Percentiles rank a stretch among this genome's conserved stretches.
Evolutionary conservation across 2,329 filamentous ascomycete species (phyloP).

Genomic region (Fusarium pseudonygamai): DNA sequence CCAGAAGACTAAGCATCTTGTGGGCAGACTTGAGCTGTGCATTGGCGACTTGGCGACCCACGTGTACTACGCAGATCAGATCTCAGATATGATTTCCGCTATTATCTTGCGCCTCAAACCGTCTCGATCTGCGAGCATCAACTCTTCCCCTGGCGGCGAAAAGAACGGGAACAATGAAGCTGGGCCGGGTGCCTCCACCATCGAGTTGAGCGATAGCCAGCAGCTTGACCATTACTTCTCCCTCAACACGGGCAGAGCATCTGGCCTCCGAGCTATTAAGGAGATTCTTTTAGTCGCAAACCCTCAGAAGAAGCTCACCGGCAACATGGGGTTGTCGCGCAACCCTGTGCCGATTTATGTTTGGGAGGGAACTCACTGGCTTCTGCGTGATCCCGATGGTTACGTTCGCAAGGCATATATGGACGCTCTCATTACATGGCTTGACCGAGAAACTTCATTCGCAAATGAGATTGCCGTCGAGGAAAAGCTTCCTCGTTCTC

Average conservation of each 20-base stretch:
- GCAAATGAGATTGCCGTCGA: conserved; percentile 71
- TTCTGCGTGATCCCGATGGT: conserved; percentile 81
- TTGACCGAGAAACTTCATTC: conserved; percentile 79
- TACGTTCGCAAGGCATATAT: conserved; percentile 86
- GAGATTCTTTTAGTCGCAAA: conserved; percentile 86
- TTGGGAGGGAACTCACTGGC: conserved; percentile 97
- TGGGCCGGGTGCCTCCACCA: conserved; percentile 45
- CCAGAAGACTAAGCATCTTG: conserved; percentile 68
- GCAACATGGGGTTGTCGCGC: conserved; percentile 72
- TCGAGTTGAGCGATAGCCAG: conserved; percentile 56
- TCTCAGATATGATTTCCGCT: conserved; percentile 90
- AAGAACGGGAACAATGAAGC: conserved; percentile 54
- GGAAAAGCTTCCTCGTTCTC: conserved; percentile 59
- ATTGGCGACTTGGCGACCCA: conserved; percentile 94
- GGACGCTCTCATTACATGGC: conserved; percentile 85
- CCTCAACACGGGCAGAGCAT: conserved; percentile 64
- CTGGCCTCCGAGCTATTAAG: conserved; percentile 82
- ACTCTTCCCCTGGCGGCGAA: conserved; percentile 57
- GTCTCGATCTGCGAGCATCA: conserved; percentile 54
- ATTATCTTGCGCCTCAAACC: conserved; percentile 84
- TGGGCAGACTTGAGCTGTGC: conserved; percentile 78
- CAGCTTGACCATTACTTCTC: conserved; percentile 63
- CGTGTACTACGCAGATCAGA: conserved; percentile 96
- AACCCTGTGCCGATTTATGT: conserved; percentile 81
- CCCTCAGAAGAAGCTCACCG: conserved; percentile 65